Percentiles rank a stretch among this genome's conserved stretches.
Conservation (phyloP, 345 rosid species). For the Physaria fendleri region DNA sequence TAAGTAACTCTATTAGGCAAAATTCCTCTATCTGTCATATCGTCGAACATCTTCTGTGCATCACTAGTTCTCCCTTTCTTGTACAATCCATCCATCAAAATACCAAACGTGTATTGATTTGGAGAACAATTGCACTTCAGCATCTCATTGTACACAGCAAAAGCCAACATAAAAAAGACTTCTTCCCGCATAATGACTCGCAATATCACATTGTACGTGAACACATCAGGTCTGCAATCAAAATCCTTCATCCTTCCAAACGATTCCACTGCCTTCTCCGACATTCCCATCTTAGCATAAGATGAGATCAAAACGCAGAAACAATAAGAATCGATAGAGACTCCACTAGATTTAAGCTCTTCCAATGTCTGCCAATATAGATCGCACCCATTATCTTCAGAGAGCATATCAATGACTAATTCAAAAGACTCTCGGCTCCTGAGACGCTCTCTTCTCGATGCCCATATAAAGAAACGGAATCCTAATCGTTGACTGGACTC, state of each 20-base stretch:
- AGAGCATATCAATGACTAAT: slow-evolving; percentile 40
- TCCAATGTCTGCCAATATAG: slow-evolving; percentile 56
- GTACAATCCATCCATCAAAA: slow-evolving; percentile 58
- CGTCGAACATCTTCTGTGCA: slow-evolving; percentile 74
- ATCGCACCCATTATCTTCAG: slow-evolving; percentile 42
- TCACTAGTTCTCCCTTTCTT: slow-evolving; percentile 44
- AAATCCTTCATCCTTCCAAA: slow-evolving; percentile 70
- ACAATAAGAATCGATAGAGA: slow-evolving; percentile 37
- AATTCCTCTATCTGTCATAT: slow-evolving; percentile 56
- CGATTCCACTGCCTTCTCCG: slow-evolving; percentile 64
- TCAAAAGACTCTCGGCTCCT: slow-evolving; percentile 30
- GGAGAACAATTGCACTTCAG: slow-evolving; percentile 52
- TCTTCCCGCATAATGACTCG: slow-evolving; percentile 36
- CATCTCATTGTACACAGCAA: slow-evolving; percentile 65
- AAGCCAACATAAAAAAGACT: slow-evolving; percentile 43
- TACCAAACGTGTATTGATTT: slow-evolving; percentile 43
- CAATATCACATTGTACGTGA: slow-evolving; percentile 50
- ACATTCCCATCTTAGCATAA: slow-evolving; percentile 46
- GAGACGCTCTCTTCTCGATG: slow-evolving; percentile 45
- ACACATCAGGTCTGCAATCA: slow-evolving; percentile 60
- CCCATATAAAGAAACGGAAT: slow-evolving; percentile 84
- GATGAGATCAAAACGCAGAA: slow-evolving; percentile 54
- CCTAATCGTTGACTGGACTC: slow-evolving; percentile 39
- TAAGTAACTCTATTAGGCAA: slow-evolving; percentile 44
- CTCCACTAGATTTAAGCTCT: slow-evolving; percentile 38